Conservation (phyloP, 768 basidiomycete genomes). For the Lactifluus echinatus region DNA sequence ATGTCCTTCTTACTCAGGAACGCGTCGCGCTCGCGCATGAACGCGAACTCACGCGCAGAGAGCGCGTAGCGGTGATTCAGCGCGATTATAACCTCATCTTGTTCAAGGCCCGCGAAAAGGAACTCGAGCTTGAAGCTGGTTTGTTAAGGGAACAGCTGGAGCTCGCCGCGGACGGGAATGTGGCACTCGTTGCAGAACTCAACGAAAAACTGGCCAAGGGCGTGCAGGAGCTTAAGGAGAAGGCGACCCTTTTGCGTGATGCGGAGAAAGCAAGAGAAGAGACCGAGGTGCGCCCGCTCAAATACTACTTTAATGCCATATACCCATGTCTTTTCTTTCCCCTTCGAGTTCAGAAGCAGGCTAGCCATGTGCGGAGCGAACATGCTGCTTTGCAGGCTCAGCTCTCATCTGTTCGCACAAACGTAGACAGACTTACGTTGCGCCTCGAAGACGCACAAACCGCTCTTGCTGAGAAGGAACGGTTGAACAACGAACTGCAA, state of each 20-base stretch:
- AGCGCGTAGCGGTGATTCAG: conserved; percentile 51
- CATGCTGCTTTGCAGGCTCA: conserved; percentile 42
- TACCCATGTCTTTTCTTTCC: not conserved
- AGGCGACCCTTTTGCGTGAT: conserved; percentile 29
- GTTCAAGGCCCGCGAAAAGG: conserved; percentile 55
- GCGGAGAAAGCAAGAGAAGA: conserved; percentile 23
- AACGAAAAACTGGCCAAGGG: conserved; percentile 37
- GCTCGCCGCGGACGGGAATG: conserved; percentile 1
- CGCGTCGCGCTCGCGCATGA: conserved; percentile 43
- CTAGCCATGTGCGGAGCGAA: conserved; percentile 39
- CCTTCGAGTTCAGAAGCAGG: conserved; percentile 29
- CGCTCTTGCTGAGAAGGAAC: conserved; percentile 45
- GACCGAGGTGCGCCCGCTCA: conserved; percentile 24
- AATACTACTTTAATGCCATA: not conserved
- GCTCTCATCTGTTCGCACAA: conserved; percentile 37
- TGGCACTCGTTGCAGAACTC: conserved; percentile 33
- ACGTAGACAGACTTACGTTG: conserved; percentile 48
- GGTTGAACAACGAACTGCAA: conserved; percentile 48
- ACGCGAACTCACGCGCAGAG: conserved; percentile 44
- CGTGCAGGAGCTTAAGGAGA: conserved; percentile 37
- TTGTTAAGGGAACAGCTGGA: conserved; percentile 44
- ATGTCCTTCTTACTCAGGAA: conserved; percentile 46
- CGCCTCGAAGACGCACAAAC: conserved; percentile 51
- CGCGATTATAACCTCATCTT: conserved; percentile 60
- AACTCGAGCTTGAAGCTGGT: conserved; percentile 45